Evolutionary conservation across 345 rosid genomes (phyloP).

Genomic region (Aurinia saxatilis): DNA sequence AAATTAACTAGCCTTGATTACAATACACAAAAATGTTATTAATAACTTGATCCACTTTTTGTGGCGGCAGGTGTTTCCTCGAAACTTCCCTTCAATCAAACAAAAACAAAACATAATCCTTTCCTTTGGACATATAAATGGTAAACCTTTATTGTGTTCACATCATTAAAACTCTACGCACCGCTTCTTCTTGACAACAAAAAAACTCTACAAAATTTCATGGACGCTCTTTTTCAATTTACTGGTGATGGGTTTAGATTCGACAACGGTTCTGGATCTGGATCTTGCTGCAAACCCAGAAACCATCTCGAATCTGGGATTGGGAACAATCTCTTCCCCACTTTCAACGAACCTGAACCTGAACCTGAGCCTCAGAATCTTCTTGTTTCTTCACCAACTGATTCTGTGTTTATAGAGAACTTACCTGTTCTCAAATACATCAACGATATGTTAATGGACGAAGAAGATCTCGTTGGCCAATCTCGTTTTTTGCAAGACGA

Average conservation of each 20-base stretch:
- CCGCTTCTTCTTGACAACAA: background rate
- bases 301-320: conserved; percentile 14
- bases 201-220: too few relatives aligned
- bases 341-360: background rate
- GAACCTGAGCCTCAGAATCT: background rate
- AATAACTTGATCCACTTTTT: background rate
- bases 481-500: conserved; percentile 40
- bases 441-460: conserved; percentile 65
- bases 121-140: background rate
- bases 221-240: conserved; percentile 23
- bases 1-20: background rate
- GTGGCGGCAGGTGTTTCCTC: conserved; percentile 20
- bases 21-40: background rate
- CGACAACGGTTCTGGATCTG: conserved; percentile 20
- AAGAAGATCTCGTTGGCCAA: conserved; percentile 43
- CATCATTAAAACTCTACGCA: background rate
- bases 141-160: background rate
- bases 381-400: conserved; percentile 2
- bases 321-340: background rate
- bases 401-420: conserved; percentile 16
- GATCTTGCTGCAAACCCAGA: conserved; percentile 21
- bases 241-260: conserved; percentile 16
- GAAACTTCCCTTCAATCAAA: conserved; percentile 2
- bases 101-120: too few relatives aligned
- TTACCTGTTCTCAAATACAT: conserved; percentile 49